phyloP scores from a whole-genome alignment of 352 stramenopile genomes.

The Vaucheria bursata region DNA sequence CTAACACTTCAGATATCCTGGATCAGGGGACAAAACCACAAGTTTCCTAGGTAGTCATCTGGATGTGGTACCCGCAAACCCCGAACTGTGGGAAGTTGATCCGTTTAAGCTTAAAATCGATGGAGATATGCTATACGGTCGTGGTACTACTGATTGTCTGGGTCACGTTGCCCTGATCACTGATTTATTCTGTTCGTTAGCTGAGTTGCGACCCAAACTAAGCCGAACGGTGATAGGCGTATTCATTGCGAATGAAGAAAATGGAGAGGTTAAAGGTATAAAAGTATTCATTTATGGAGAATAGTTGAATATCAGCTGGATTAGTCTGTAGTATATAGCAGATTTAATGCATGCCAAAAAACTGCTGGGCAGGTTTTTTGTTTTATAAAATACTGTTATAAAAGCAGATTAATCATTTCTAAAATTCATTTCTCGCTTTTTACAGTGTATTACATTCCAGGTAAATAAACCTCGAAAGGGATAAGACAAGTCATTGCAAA shows the following conservation, averaged over 20 bases:
- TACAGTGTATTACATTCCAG: no score
- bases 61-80: slow-evolving; percentile 82
- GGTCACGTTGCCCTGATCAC: slow-evolving; percentile 81
- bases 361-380: no score
- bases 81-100: slow-evolving; percentile 70
- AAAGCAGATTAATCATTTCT: no score
- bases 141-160: slow-evolving; percentile 81
- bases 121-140: slow-evolving; percentile 78
- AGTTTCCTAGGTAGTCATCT: slow-evolving; percentile 76
- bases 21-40: slow-evolving; percentile 60
- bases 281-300: no score
- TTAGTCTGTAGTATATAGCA: no score
- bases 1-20: slow-evolving; percentile 46
- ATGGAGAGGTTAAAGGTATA: slow-evolving; percentile 40
- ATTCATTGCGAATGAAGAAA: slow-evolving; percentile 75
- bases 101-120: slow-evolving; percentile 74
- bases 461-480: no score
- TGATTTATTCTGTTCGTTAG: slow-evolving; percentile 57
- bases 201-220: slow-evolving; percentile 62
- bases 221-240: slow-evolving; percentile 70
- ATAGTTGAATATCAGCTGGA: no score
- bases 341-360: no score
- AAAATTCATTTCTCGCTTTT: no score
- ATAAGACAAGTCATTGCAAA: no score
- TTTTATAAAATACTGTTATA: no score